Evolutionary conservation across 2,329 filamentous ascomycete genomes (phyloP).

Genomic region (Neofusicoccum sp.): DNA sequence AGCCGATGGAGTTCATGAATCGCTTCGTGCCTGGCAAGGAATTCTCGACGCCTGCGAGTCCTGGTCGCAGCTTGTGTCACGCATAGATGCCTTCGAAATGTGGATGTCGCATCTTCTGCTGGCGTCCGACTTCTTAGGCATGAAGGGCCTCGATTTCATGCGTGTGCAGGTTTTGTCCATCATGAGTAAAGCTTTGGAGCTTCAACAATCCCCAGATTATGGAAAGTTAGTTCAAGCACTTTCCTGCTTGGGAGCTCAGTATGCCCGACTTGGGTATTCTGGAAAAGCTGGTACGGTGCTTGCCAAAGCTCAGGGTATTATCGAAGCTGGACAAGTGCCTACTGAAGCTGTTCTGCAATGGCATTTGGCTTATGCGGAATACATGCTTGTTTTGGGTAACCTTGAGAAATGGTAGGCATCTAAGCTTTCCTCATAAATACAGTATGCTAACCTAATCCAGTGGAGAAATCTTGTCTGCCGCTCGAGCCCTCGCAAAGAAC

Average conservation of each 20-base stretch:
- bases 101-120: slow-evolving; percentile 57
- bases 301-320: slow-evolving; percentile 57
- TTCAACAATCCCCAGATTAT: slow-evolving; percentile 41
- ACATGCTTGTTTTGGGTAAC: slow-evolving; percentile 68
- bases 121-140: slow-evolving; percentile 59
- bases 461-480: slow-evolving; percentile 32
- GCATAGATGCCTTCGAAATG: slow-evolving; percentile 54
- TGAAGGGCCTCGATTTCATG: slow-evolving; percentile 57
- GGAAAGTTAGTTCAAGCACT: slow-evolving; percentile 47
- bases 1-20: slow-evolving; percentile 32
- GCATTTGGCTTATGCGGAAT: slow-evolving; percentile 74
- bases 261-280: slow-evolving; percentile 62
- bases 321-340: slow-evolving; percentile 41
- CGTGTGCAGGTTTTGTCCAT: slow-evolving; percentile 54
- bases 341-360: slow-evolving; percentile 57
- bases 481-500: slow-evolving; percentile 32
- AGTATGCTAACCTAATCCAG: slow-evolving; percentile 29
- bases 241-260: slow-evolving; percentile 56
- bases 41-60: slow-evolving; percentile 36
- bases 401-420: slow-evolving; percentile 58
- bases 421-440: not conserved
- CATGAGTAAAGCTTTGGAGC: slow-evolving; percentile 50
- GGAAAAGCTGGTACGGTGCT: slow-evolving; percentile 62
- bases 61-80: slow-evolving; percentile 44
- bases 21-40: slow-evolving; percentile 41